Evolutionary conservation across 2,329 filamentous ascomycete genomes (phyloP).

Genomic region (Paraphoma chrysanthemicola): DNA sequence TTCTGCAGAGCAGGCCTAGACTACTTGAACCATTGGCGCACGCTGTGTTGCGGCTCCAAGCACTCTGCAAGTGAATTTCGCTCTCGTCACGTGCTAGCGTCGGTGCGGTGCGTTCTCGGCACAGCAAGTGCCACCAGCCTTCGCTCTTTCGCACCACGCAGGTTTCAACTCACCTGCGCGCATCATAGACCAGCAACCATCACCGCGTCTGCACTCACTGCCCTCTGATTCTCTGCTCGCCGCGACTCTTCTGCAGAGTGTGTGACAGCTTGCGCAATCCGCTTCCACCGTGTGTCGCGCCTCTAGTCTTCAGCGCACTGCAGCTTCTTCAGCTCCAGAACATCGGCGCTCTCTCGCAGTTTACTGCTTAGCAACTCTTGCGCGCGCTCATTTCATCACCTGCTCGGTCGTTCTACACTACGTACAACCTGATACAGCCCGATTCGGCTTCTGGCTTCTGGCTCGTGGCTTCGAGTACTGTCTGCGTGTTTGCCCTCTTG

Average conservation of each 20-base stretch:
- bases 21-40: too few species aligned
- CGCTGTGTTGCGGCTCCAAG: too few species aligned
- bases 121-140: constrained; percentile 7
- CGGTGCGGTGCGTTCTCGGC: constrained; percentile 19
- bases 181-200: constrained; percentile 28
- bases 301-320: constrained; percentile 30
- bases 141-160: constrained; percentile 7
- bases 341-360: constrained; percentile 22
- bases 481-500: constrained; percentile 33
- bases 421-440: constrained; percentile 37
- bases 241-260: constrained; percentile 22
- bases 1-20: too few species aligned
- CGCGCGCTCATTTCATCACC: constrained; percentile 21
- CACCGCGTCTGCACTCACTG: constrained; percentile 21
- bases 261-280: constrained; percentile 27
- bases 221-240: constrained; percentile 25
- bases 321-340: constrained; percentile 25
- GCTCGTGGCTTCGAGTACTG: constrained; percentile 34
- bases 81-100: constrained; percentile 21
- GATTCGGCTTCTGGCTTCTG: constrained; percentile 26
- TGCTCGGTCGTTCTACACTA: constrained; percentile 30
- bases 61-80: too few species aligned
- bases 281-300: constrained; percentile 28
- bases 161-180: constrained; percentile 24
- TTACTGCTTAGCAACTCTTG: constrained; percentile 23